A percentile compares a stretch with the other conserved stretches of the same genome.
Evolutionary conservation across 805 yeast species (phyloP).

Genomic region (Suhomyces prunicola): DNA sequence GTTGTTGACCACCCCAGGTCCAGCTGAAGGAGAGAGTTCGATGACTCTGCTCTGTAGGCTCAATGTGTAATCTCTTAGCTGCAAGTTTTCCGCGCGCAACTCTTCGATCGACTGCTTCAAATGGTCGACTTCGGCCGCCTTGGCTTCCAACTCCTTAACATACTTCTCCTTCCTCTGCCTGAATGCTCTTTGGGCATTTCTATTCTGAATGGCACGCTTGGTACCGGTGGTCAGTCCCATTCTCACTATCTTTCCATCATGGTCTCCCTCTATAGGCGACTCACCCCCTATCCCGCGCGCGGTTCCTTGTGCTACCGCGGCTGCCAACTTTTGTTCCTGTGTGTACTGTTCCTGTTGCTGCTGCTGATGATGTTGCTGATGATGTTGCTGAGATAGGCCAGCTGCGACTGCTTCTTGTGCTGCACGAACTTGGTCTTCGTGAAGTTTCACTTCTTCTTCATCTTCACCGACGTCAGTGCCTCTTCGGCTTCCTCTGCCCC

Average conservation of each 20-base stretch:
- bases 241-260: conserved; percentile 23
- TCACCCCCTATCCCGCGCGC: neutral
- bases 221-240: conserved; percentile 49
- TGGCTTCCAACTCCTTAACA: conserved; percentile 73
- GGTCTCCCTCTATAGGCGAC: conserved; percentile 1
- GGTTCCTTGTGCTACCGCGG: conserved; percentile 1
- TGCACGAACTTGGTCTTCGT: conserved; percentile 8
- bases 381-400: conserved; percentile 1
- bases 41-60: conserved; percentile 67
- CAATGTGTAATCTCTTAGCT: conserved; percentile 68
- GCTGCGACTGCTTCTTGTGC: conserved; percentile 8
- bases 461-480: conserved; percentile 2
- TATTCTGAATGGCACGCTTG: conserved; percentile 87
- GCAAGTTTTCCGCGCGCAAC: conserved; percentile 67
- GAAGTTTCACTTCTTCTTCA: conserved; percentile 2
- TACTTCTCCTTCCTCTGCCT: conserved; percentile 79
- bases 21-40: conserved; percentile 32
- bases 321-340: conserved; percentile 4
- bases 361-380: neutral
- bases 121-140: conserved; percentile 60
- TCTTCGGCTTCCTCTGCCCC: conserved; percentile 1
- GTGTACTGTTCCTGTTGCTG: conserved; percentile 2
- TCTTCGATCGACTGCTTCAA: conserved; percentile 62
- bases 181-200: conserved; percentile 90
- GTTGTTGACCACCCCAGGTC: neutral